Evolutionary conservation across 495 filamentous ascomycete species (phyloP).

Genomic region (Hyaloscypha hepaticicola): DNA sequence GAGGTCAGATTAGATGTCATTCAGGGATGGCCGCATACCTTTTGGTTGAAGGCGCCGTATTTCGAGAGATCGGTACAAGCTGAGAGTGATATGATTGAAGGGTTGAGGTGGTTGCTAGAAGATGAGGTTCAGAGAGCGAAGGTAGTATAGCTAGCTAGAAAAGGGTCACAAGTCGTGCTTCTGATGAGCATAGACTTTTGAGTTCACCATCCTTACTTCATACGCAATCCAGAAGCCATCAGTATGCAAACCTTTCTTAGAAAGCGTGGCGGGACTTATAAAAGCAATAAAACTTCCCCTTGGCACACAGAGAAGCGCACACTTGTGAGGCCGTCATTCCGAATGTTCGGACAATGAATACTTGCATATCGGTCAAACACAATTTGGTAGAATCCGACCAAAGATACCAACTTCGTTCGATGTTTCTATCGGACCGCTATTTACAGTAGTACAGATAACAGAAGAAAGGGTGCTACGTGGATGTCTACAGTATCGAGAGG

Average conservation of each 20-base stretch:
- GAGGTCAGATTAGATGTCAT: constrained; percentile 34
- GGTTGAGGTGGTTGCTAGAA: constrained; percentile 39
- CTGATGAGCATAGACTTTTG: not conserved
- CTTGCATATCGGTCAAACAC: not conserved
- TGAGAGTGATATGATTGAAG: constrained; percentile 44
- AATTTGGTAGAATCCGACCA: not conserved
- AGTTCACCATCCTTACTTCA: no score
- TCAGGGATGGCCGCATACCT: constrained; percentile 38
- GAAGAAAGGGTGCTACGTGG: constrained; percentile 39
- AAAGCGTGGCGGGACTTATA: no score
- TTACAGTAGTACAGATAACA: constrained; percentile 54
- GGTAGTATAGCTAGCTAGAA: no score
- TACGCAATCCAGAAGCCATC: no score
- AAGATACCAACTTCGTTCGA: not conserved
- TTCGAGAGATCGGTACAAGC: constrained; percentile 30
- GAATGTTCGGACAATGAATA: not conserved
- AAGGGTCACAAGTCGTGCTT: no score
- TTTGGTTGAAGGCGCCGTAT: constrained; percentile 37
- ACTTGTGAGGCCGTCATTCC: not conserved
- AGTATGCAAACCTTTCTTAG: no score
- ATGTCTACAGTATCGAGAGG: constrained; percentile 79
- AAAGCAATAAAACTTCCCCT: not conserved
- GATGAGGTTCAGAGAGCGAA: not conserved
- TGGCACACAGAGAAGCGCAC: not conserved
- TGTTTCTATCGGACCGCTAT: constrained; percentile 27